A percentile compares a stretch with the other conserved stretches of the same genome.
Conservation (phyloP, 495 filamentous ascomycete genomes). For the Annulohypoxylon bovei region DNA sequence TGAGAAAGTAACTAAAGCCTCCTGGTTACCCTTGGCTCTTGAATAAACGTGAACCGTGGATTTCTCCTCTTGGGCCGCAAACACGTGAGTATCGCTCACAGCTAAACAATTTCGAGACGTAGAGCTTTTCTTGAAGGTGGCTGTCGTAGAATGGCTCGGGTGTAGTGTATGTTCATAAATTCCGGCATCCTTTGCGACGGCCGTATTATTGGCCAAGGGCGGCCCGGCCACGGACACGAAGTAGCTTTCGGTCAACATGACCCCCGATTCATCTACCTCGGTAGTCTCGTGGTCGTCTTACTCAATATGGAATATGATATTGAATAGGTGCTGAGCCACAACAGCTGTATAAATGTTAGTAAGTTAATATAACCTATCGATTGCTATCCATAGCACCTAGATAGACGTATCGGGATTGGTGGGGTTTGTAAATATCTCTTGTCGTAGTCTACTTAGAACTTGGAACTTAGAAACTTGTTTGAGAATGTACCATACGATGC, state of each 20-base stretch:
- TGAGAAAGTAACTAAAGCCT: conserved; percentile 84
- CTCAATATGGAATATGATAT: not conserved
- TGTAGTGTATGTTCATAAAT: conserved; percentile 87
- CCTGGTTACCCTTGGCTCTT: conserved; percentile 82
- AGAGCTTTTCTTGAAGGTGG: conserved; percentile 92
- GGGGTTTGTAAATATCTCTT: conserved; percentile 1
- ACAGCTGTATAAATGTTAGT: not conserved
- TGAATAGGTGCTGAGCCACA: conserved; percentile 2
- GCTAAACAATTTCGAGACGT: conserved; percentile 80
- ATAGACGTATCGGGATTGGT: conserved; percentile 9
- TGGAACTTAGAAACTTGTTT: conserved; percentile 3
- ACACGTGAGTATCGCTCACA: conserved; percentile 83
- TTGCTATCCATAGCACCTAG: not conserved
- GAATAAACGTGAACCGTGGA: conserved; percentile 92
- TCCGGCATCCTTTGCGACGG: conserved; percentile 77
- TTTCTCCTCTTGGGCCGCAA: conserved; percentile 89
- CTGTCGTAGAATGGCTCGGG: conserved; percentile 73
- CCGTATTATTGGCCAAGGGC: conserved; percentile 70
- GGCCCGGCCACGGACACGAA: conserved; percentile 76
- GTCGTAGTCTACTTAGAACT: not conserved
- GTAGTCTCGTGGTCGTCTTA: not conserved
- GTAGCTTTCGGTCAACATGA: conserved; percentile 85
- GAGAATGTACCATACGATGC: conserved; percentile 2
- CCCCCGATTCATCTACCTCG: conserved; percentile 6
- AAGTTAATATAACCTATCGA: not conserved